phyloP scores from a whole-genome alignment of 2,329 filamentous ascomycete species.

The Talaromyces sp. region DNA sequence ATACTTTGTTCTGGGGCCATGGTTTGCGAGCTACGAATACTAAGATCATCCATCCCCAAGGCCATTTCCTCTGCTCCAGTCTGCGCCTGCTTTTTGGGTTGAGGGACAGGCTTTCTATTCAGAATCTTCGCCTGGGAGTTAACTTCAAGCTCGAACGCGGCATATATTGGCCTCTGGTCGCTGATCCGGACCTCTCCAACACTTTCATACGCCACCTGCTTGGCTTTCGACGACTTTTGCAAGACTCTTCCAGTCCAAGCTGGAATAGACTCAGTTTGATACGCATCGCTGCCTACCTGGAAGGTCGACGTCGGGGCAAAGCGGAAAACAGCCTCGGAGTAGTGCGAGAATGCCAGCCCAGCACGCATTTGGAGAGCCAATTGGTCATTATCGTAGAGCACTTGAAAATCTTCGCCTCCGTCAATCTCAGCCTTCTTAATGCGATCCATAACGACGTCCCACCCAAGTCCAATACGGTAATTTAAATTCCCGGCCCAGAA shows the following conservation, averaged over 20 bases:
- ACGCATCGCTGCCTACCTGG: slow-evolving; percentile 78
- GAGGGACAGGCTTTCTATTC: too few species aligned
- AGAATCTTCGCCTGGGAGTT: too few species aligned
- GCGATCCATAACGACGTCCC: slow-evolving; percentile 70
- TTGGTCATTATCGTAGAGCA: slow-evolving; percentile 31
- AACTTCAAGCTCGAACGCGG: too few species aligned
- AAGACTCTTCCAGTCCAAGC: slow-evolving; percentile 96
- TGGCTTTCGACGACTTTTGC: slow-evolving; percentile 74
- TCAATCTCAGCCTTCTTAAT: slow-evolving; percentile 68
- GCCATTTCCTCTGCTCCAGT: too few species aligned
- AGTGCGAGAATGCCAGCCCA: slow-evolving; percentile 81
- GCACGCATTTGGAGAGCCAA: slow-evolving; percentile 96
- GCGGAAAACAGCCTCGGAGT: slow-evolving; percentile 79
- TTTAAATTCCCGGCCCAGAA: slow-evolving; percentile 99
- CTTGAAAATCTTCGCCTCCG: slow-evolving; percentile 78
- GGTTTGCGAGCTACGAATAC: too few species aligned
- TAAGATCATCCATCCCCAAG: too few species aligned
- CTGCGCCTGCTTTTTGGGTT: too few species aligned
- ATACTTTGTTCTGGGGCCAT: too few species aligned
- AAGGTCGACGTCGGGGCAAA: slow-evolving; percentile 97
- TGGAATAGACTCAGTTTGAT: slow-evolving; percentile 90
- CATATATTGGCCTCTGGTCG: not conserved
- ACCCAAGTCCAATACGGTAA: slow-evolving; percentile 81
- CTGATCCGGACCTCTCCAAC: not conserved
- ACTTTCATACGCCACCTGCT: slow-evolving; percentile 52